phyloP scores from a whole-genome alignment of 2,329 filamentous ascomycete species.

The Xylariaceae sp. region DNA sequence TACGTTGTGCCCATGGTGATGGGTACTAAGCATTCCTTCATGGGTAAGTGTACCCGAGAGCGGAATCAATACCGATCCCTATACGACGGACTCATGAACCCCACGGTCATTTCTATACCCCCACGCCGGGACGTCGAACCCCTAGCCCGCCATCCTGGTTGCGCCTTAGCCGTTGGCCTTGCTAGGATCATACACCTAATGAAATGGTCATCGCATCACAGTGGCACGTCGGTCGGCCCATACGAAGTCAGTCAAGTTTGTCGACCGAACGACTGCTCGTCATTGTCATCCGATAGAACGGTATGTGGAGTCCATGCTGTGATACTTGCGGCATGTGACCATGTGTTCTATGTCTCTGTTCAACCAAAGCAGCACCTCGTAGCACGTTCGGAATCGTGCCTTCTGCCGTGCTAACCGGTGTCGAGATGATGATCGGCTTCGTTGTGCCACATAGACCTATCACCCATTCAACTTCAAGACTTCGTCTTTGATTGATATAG shows the following conservation, averaged over 20 bases:
- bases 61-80: neutral
- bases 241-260: neutral
- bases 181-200: neutral
- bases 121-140: neutral
- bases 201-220: neutral
- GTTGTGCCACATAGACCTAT: neutral
- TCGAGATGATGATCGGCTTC: neutral
- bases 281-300: too few relatives aligned
- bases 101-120: neutral
- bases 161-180: neutral
- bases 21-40: neutral
- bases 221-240: neutral
- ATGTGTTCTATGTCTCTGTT: neutral
- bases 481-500: too few relatives aligned
- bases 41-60: neutral
- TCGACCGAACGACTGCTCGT: neutral
- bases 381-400: neutral
- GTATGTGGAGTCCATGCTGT: neutral
- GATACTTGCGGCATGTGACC: neutral
- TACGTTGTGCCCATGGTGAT: neutral
- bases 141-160: neutral
- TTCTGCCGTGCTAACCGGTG: neutral
- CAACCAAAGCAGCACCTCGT: neutral
- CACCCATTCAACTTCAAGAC: neutral
- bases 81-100: neutral